These are phyloP conservation scores for Fraxinus sp. DNA, from an alignment of 305 asterid genomes.

Conservation along the genomic window DNA sequence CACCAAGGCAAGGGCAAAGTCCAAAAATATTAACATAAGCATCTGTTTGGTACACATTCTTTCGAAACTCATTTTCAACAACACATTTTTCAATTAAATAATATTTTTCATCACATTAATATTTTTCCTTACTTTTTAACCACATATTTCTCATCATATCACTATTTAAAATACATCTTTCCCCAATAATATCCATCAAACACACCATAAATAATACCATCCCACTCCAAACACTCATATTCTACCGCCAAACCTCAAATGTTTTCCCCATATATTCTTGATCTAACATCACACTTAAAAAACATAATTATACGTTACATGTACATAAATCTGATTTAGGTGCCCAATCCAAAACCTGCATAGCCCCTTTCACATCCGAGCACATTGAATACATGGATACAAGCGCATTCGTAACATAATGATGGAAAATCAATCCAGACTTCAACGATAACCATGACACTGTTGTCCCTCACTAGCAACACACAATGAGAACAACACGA, in stretches of 20 bases:
- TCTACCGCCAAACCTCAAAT: slow-evolving; percentile 35
- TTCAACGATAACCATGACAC: slow-evolving; percentile 65
- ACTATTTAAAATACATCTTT: too few species aligned
- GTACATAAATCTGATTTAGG: slow-evolving; percentile 58
- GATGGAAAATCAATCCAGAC: slow-evolving; percentile 58
- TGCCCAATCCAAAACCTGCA: slow-evolving; percentile 44
- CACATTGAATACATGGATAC: slow-evolving; percentile 56
- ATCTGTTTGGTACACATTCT: too few species aligned
- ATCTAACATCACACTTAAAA: slow-evolving; percentile 8
- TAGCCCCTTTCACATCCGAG: slow-evolving; percentile 43
- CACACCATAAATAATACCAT: slow-evolving; percentile 45
- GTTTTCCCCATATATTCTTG: slow-evolving; percentile 42
- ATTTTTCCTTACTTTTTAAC: too few species aligned
- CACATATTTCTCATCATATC: too few species aligned
- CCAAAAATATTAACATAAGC: too few species aligned
- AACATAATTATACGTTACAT: slow-evolving; percentile 40
- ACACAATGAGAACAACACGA: slow-evolving; percentile 33
- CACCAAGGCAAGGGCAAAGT: too few species aligned
- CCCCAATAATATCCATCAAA: too few species aligned
- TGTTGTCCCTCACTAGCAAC: slow-evolving; percentile 53
- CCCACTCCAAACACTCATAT: slow-evolving; percentile 36
- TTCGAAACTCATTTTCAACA: background rate
- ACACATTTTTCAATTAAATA: too few species aligned
- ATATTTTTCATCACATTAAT: too few species aligned
- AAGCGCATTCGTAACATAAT: slow-evolving; percentile 56